Base-by-base conservation (phyloP, 2,329 filamentous ascomycete species). In the Colletotrichum nymphaeae region DNA sequence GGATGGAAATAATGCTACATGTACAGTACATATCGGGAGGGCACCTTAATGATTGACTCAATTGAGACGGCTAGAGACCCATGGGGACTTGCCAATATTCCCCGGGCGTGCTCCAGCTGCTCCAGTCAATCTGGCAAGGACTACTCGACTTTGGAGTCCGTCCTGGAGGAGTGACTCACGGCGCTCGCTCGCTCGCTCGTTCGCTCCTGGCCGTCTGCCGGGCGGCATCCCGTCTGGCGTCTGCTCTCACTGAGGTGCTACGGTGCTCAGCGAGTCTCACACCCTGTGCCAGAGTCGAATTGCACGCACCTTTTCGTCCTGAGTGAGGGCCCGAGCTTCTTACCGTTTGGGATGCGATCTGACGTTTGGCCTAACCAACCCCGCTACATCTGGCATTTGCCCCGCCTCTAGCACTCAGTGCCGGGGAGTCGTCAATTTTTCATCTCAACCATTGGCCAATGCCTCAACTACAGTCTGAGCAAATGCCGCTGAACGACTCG, bases 311-410 rank as follows among this genome's bases (percentile, higher is more conserved):
- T 69, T 69, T 59, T 59, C n/a, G 57, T 72, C 26, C 46, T 49
- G 24, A 4, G 49, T 37, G 37, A 63, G 52, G 57, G 64, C 67
- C 69, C 64, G 67, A 73, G 71, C 71, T 73, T 71, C 62, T 32
- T 42, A 46, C 55, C 65, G 35, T 56, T 24, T 55, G 66, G 42
- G 42, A n/a, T 69, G 55, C 70, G 70, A 73, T 73, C 70, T 73
- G 70, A 73, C 70, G 55, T 73, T 26, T 63, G 63, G 65, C 53
- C 30, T 19, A 49, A 64, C 42, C 19, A 49, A 56, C 60, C 71
- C 71, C 71, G 60, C 71, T 55, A 58, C 24, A 71, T 57, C 56
- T 73, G 56, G 60, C 70, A 73, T 69, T 55, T 64, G 71, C 71
- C 71, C 67, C 71, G 67, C 67, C 56, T 62, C 58, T 55, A 30